Evolutionary conservation across 2,329 filamentous ascomycete genomes (phyloP), one percentile per base, ranked within the genome.

Genomic region (Capronia coronata): DNA sequence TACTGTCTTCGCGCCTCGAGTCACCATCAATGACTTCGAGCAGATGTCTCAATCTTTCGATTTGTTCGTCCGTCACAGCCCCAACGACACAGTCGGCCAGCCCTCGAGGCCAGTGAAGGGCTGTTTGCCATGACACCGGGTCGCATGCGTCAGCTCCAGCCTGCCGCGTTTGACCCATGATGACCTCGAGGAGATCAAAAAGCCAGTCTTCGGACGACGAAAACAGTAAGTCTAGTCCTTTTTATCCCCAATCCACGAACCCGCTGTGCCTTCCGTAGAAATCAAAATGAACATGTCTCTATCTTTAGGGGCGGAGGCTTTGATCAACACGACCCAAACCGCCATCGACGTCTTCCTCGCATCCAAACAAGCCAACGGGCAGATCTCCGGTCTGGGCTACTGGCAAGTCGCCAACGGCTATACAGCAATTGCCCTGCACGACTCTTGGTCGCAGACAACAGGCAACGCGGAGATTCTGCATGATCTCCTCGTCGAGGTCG

Each of bases 331-430:
- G 19, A 57, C 54, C 10, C 51, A 49, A 25, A 21, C 27, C 3
- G 55, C 55, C 43, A 55, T 57, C 40, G 34, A 54, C 16, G 48
- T 57, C 23, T 57, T 50, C 25, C 16, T 57, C 8, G 29, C 37
- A 14, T 55, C 55, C 16, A 43, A 52, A 27, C 29, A 52, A 21
- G 43, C 48, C 38, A 39, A 49, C 37, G 55, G 55, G 5, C 51
- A 42, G 9, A 57, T 57, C 35, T 39, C 22, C 16, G 52, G 52
- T n/a, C 35, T 57, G 9, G 41, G 30, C 35, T 57, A 55, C 39
- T 57, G 55, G 55, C 55, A 57, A 46, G 42, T 47, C 23, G 55
- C 52, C 14, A 57, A 57, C 21, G 55, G 52, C 16, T 57, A 57
- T 27, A 55, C 55, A 1, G 55, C 55, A 10, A 53, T 57, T 5